phyloP scores from a whole-genome alignment of 2,329 filamentous ascomycete species.

The Exophiala calicioides region DNA sequence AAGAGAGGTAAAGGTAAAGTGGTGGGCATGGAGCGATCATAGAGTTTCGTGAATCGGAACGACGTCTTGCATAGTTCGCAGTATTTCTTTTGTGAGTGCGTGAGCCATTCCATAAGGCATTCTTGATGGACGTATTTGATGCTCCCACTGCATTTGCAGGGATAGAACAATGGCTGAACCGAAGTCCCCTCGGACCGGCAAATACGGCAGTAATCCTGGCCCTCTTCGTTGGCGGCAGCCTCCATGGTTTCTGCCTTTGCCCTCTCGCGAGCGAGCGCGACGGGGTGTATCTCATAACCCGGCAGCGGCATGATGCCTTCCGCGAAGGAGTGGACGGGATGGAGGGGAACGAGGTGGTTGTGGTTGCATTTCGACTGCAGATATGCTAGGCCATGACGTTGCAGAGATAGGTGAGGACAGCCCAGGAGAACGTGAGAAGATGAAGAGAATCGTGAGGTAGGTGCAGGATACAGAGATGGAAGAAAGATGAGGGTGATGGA shows the following conservation, averaged over 20 bases:
- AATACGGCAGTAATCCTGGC: slow-evolving; percentile 90
- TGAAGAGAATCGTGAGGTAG: slow-evolving; percentile 24
- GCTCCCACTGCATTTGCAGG: slow-evolving; percentile 98
- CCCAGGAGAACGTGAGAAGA: neutral
- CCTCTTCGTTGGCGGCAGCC: slow-evolving; percentile 28
- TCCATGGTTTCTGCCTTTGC: slow-evolving; percentile 13
- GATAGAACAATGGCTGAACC: slow-evolving; percentile 89
- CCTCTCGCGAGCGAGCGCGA: slow-evolving; percentile 5
- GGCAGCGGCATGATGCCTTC: slow-evolving; percentile 21
- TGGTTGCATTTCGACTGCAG: slow-evolving; percentile 9
- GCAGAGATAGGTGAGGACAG: slow-evolving; percentile 3
- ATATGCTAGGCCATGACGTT: slow-evolving; percentile 4
- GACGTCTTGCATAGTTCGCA: slow-evolving; percentile 99
- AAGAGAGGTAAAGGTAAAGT: slow-evolving; percentile 80
- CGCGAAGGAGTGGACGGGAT: neutral
- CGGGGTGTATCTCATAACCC: slow-evolving; percentile 10
- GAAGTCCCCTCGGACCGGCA: slow-evolving; percentile 83
- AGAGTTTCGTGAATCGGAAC: slow-evolving; percentile 97
- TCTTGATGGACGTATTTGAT: slow-evolving; percentile 99
- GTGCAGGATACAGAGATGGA: slow-evolving; percentile 1
- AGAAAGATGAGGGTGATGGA: neutral
- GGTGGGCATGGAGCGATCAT: slow-evolving; percentile 89
- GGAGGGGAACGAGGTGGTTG: neutral
- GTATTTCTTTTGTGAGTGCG: slow-evolving; percentile 98
- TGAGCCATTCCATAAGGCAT: slow-evolving; percentile 98